Percentiles rank a stretch among this genome's conserved stretches.
Conservation (phyloP, 2,329 filamentous ascomycete species). For the Phyllosticta ampelicida region DNA sequence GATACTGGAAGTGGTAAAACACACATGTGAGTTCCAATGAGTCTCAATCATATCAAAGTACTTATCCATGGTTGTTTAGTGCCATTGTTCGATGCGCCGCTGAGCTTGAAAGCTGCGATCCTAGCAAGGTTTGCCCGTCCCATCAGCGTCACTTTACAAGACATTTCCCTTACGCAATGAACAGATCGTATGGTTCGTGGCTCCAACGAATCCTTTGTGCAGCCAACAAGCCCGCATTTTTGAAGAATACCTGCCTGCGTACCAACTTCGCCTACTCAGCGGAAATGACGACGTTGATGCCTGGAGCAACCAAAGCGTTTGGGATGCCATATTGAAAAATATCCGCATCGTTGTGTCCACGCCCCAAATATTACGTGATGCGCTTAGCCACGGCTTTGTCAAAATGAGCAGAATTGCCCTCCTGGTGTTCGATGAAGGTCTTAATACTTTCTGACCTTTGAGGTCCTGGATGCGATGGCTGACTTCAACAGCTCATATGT, state of each 20-base stretch:
- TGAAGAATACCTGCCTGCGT: conserved; percentile 29
- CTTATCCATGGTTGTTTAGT: background rate
- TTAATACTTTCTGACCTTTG: conserved; percentile 9
- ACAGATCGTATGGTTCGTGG: conserved; percentile 37
- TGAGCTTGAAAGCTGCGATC: conserved; percentile 30
- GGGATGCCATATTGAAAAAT: conserved; percentile 55
- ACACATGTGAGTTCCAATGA: conserved; percentile 24
- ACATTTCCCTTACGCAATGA: background rate
- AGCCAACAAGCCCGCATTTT: conserved; percentile 33
- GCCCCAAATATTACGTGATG: conserved; percentile 62
- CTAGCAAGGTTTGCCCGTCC: conserved; percentile 23
- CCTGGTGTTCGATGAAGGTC: conserved; percentile 76
- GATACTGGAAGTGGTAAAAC: conserved; percentile 41
- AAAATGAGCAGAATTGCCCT: conserved; percentile 52
- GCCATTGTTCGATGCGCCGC: conserved; percentile 25
- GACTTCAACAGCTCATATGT: conserved; percentile 56
- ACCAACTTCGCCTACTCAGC: conserved; percentile 51
- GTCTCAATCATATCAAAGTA: background rate
- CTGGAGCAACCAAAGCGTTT: conserved; percentile 58
- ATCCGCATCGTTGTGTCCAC: conserved; percentile 69
- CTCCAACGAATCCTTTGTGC: conserved; percentile 36
- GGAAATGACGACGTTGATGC: conserved; percentile 60
- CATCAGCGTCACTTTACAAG: background rate
- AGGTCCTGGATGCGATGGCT: background rate
- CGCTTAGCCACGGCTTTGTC: conserved; percentile 64